Evolutionary conservation across 768 basidiomycete genomes (phyloP).

Genomic region (Lentinula edodes): DNA sequence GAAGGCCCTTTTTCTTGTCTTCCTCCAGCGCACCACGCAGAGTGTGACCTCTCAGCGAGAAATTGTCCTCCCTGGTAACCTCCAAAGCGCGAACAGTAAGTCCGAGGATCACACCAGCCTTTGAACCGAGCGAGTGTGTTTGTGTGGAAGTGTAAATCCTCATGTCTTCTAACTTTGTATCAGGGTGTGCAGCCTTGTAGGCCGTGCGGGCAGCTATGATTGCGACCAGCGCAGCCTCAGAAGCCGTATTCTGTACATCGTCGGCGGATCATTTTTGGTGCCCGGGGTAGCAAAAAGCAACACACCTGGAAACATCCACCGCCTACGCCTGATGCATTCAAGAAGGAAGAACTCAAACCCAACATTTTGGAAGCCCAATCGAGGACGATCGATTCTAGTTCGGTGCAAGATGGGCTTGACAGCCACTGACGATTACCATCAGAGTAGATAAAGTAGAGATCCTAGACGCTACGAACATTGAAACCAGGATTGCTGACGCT

Average conservation of each 20-base stretch:
- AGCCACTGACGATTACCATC: constrained; percentile 55
- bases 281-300: background rate
- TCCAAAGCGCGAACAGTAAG: constrained; percentile 65
- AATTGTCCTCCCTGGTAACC: constrained; percentile 59
- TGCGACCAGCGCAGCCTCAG: constrained; percentile 73
- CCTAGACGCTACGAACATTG: constrained; percentile 48
- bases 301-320: constrained; percentile 81
- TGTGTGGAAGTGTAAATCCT: constrained; percentile 88
- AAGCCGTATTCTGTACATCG: constrained; percentile 65
- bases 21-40: constrained; percentile 58
- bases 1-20: constrained; percentile 51
- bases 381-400: constrained; percentile 81
- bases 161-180: constrained; percentile 47
- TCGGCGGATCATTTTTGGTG: background rate
- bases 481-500: constrained; percentile 82
- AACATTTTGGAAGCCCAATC: constrained; percentile 88
- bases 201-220: constrained; percentile 74
- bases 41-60: constrained; percentile 59
- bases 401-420: constrained; percentile 86
- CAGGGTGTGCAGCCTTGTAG: constrained; percentile 45
- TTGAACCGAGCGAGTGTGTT: constrained; percentile 79
- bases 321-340: constrained; percentile 60
- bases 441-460: background rate
- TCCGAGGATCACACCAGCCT: constrained; percentile 77
- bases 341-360: constrained; percentile 64